phyloP scores from a whole-genome alignment of 768 basidiomycete species.

The Stropharia rugosoannulata region DNA sequence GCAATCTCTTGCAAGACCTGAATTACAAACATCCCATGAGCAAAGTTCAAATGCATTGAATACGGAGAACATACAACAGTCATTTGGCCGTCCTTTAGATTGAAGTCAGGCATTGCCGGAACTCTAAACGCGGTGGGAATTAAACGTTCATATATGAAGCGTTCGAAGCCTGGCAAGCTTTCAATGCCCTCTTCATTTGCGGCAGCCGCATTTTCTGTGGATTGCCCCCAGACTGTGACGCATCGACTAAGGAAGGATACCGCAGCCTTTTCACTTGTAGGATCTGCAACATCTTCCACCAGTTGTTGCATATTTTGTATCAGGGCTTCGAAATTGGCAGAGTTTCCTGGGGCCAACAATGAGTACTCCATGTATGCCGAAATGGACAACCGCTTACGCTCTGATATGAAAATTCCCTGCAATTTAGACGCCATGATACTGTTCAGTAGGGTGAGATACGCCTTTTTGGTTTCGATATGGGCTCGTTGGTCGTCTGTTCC shows the following conservation, averaged over 20 bases:
- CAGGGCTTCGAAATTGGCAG: slow-evolving; percentile 68
- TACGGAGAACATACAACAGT: slow-evolving; percentile 57
- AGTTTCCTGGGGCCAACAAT: slow-evolving; percentile 30
- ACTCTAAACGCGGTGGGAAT: slow-evolving; percentile 83
- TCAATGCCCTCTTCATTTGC: slow-evolving; percentile 35
- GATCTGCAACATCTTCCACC: slow-evolving; percentile 76
- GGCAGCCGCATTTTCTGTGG: slow-evolving; percentile 28
- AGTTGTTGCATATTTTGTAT: slow-evolving; percentile 73
- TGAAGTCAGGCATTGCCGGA: slow-evolving; percentile 76
- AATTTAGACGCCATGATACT: slow-evolving; percentile 80
- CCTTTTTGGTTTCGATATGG: slow-evolving; percentile 81
- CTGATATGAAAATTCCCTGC: slow-evolving; percentile 82
- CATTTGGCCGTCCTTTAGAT: slow-evolving; percentile 86
- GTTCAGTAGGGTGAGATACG: slow-evolving; percentile 83
- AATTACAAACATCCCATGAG: neutral
- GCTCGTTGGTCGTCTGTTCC: slow-evolving; percentile 87
- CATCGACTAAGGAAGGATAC: slow-evolving; percentile 75
- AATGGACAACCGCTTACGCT: slow-evolving; percentile 55
- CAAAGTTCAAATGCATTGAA: neutral
- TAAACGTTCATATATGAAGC: slow-evolving; percentile 85
- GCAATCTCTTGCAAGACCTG: slow-evolving; percentile 91
- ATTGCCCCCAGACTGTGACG: slow-evolving; percentile 68
- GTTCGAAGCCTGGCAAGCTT: slow-evolving; percentile 85
- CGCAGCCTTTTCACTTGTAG: slow-evolving; percentile 74
- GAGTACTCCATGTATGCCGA: neutral